A percentile compares a stretch with the other conserved stretches of the same genome.
These are phyloP conservation scores for Monilinia aucupariae DNA, from an alignment of 2,329 filamentous ascomycete species.

Conservation along the genomic window DNA sequence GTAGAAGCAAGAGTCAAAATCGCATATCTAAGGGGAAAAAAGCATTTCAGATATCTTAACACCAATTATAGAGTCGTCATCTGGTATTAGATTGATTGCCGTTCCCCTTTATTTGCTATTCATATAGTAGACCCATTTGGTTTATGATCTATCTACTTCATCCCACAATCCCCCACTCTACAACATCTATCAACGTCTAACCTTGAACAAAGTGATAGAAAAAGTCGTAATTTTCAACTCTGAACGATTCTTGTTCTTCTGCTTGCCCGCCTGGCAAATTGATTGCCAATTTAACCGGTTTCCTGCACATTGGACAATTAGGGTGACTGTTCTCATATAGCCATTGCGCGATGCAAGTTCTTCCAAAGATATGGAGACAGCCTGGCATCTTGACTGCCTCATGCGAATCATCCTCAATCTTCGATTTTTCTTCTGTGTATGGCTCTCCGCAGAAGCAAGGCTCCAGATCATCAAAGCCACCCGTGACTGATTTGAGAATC, in stretches of 20 bases:
- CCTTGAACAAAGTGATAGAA: background rate
- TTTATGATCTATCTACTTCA: background rate
- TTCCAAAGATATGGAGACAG: background rate
- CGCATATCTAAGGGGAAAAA: background rate
- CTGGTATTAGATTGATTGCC: background rate
- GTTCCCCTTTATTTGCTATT: background rate
- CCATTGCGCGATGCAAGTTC: background rate
- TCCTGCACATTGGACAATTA: background rate
- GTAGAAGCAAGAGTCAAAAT: background rate
- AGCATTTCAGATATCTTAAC: background rate
- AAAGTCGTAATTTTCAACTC: background rate
- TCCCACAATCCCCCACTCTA: background rate
- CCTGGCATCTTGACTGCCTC: background rate
- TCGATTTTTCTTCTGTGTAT: background rate
- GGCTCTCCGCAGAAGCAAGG: background rate
- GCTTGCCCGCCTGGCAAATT: background rate
- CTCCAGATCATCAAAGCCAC: background rate
- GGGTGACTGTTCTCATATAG: background rate
- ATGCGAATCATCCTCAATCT: background rate
- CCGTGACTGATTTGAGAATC: background rate
- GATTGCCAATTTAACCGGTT: background rate
- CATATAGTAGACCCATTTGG: accelerated
- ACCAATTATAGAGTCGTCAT: background rate
- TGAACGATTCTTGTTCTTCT: background rate
- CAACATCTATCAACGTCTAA: accelerated